These are phyloP conservation scores for Thraustochytrium striatum DNA, from an alignment of 352 stramenopile species.

Conservation along the genomic window DNA sequence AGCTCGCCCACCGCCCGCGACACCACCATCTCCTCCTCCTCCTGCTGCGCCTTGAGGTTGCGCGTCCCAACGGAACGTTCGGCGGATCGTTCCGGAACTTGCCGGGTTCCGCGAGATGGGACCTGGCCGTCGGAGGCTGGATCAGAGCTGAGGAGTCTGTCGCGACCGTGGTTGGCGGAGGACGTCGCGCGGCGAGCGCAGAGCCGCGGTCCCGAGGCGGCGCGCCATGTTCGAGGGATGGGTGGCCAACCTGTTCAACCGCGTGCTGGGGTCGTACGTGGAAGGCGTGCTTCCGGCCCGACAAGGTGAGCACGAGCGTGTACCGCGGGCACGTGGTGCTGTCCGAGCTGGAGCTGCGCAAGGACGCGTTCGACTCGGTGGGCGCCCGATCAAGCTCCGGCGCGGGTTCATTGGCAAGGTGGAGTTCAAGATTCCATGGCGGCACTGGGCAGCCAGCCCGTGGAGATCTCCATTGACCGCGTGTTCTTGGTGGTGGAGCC, in stretches of 20 bases:
- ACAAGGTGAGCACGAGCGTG: slow-evolving; percentile 31
- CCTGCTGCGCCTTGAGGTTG: too few relatives aligned
- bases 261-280: slow-evolving; percentile 36
- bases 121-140: too few relatives aligned
- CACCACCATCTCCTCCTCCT: too few relatives aligned
- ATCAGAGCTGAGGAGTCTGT: too few relatives aligned
- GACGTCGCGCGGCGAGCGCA: too few relatives aligned
- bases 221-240: slow-evolving; percentile 45
- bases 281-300: slow-evolving; percentile 33
- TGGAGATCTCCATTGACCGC: slow-evolving; percentile 46
- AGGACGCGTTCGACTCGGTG: slow-evolving; percentile 30
- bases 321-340: slow-evolving; percentile 42
- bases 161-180: too few relatives aligned
- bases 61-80: too few relatives aligned
- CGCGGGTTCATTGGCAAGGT: slow-evolving; percentile 41
- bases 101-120: too few relatives aligned
- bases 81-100: too few relatives aligned
- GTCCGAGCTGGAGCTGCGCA: slow-evolving; percentile 22
- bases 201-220: too few relatives aligned
- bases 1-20: too few relatives aligned
- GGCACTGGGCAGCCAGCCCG: slow-evolving; percentile 34
- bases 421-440: slow-evolving; percentile 39
- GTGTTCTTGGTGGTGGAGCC: slow-evolving; percentile 37
- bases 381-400: slow-evolving; percentile 22
- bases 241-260: slow-evolving; percentile 38